Conservation (phyloP, 345 rosid genomes). For the Physaria fendleri region DNA sequence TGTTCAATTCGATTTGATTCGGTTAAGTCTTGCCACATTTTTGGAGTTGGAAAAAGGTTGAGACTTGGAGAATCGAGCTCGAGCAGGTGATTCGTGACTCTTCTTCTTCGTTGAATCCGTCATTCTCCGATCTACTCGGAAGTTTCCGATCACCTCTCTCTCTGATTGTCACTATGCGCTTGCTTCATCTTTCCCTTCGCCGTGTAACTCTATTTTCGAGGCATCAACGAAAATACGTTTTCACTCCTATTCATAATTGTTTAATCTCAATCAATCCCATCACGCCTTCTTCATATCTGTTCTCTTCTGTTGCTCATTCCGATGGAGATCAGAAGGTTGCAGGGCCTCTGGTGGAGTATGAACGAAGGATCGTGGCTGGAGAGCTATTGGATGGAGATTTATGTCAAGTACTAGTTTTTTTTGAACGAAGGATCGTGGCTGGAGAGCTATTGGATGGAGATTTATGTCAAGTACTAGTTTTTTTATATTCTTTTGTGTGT, state of each 20-base stretch:
- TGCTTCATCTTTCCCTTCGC: constrained; percentile 12
- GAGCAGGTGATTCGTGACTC: background rate
- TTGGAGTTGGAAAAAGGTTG: background rate
- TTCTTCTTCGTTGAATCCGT: background rate
- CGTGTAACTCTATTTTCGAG: constrained; percentile 11
- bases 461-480: constrained; percentile 54
- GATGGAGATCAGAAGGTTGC: constrained; percentile 36
- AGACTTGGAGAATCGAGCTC: background rate
- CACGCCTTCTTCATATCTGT: background rate
- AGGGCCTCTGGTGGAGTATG: constrained; percentile 89
- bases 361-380: constrained; percentile 61
- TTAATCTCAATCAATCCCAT: constrained; percentile 8
- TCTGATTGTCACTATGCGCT: constrained; percentile 16
- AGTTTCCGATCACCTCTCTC: background rate
- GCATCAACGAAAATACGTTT: constrained; percentile 5
- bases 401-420: constrained; percentile 51
- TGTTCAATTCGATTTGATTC: background rate
- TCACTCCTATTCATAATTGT: background rate
- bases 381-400: constrained; percentile 79
- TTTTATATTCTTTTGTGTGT: no score
- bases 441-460: constrained; percentile 86
- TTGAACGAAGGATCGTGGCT: constrained; percentile 57
- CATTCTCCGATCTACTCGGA: background rate
- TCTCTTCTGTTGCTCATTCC: constrained; percentile 1
- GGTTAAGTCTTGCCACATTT: background rate